Evolutionary conservation across 768 basidiomycete genomes (phyloP), one percentile per base, ranked within the genome.

Genomic region (Exsudoporus frostii): DNA sequence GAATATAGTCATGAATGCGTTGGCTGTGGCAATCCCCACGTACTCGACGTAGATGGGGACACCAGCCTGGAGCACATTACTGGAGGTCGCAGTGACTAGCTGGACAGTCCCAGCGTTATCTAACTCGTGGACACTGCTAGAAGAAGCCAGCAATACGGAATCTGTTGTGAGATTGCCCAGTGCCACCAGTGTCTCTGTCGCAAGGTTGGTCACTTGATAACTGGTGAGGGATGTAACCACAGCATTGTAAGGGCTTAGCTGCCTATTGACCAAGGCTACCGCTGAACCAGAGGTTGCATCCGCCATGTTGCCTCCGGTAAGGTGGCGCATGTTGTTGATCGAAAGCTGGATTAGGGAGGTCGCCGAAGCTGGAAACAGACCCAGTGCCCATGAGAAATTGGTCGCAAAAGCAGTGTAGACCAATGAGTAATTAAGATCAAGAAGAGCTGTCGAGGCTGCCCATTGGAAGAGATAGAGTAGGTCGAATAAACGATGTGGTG

Each of bases 1-100:
- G 69, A 97, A 95, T n/a, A 85, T 73, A 5, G 92, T 94, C 80
- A 90, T 88, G 73, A 92, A 97, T 7, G 88, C 88, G 71, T 97
- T 95, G 50, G 87, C 88, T 0, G 86, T 87, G 10, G 88, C 84
- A 53, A 98, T 88, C 49, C 84, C 81, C 24, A 90, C 69, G 14
- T 82, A 80, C 63, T 88, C 92, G 56, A 83, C 84, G 61, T 86
- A 95, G 30, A 90, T 86, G 5, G 92, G 91, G 22, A 96, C 71
- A 20, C 92, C 94, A 19, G 88, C 86, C 57, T 87, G 74, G 19
- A 95, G 79, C 33, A 88, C 71, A 66, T 91, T 88, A 22, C 76
- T 69, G 1, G 86, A 85, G 9, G 73, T 72, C 22, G 75, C 56
- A 3, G 88, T 88, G 43, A 90, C 85, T 2, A 83, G 82, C 55